These are phyloP conservation scores for Suhomyces guaymorum DNA, from an alignment of 1,139 yeast genomes.

Conservation along the genomic window DNA sequence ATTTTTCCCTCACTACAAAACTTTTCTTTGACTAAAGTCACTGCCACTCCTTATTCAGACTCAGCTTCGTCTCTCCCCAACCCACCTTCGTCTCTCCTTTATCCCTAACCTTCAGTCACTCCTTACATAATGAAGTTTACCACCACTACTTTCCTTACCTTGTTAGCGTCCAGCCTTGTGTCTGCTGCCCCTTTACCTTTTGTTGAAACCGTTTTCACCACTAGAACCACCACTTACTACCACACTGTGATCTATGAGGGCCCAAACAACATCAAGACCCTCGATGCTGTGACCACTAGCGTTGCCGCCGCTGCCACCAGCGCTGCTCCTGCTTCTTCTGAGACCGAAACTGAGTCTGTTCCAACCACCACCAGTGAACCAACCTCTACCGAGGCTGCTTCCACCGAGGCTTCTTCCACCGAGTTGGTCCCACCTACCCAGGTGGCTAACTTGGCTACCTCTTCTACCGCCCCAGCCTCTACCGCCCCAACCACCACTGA, in stretches of 20 bases:
- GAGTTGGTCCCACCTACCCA: not conserved
- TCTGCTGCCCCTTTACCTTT: constrained; percentile 28
- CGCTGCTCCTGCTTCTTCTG: constrained; percentile 1
- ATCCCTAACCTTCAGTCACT: constrained; percentile 8
- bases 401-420: constrained; percentile 3
- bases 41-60: constrained; percentile 8
- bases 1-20: too few relatives aligned
- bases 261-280: constrained; percentile 2
- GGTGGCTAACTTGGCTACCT: constrained; percentile 1
- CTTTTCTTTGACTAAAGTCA: constrained; percentile 5
- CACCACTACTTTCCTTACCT: constrained; percentile 14
- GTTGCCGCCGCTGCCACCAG: constrained; percentile 5
- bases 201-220: constrained; percentile 16
- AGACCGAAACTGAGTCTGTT: not conserved
- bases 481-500: constrained; percentile 2
- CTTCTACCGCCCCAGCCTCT: constrained; percentile 2
- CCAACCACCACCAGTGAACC: constrained; percentile 9
- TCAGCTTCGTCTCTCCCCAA: constrained; percentile 1
- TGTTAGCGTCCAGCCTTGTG: constrained; percentile 15
- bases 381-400: constrained; percentile 7
- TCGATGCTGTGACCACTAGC: constrained; percentile 3
- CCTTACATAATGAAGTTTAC: constrained; percentile 18
- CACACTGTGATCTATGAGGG: constrained; percentile 17
- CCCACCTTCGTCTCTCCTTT: constrained; percentile 12
- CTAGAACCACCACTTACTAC: constrained; percentile 13